Conservation (phyloP, 2,329 filamentous ascomycete genomes). For the Achaetomium macrosporum region DNA sequence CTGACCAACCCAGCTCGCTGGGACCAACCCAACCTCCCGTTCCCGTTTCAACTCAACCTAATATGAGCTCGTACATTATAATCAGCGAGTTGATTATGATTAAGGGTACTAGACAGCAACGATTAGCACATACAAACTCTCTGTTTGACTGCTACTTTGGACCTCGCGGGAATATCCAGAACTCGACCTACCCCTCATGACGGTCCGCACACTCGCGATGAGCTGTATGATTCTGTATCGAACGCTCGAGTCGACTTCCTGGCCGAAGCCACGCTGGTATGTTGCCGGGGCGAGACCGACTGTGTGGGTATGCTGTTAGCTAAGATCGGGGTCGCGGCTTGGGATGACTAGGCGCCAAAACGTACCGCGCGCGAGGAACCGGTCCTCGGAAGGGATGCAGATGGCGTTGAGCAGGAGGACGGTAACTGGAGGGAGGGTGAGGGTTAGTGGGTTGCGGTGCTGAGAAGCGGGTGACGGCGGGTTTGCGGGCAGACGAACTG, state of each 20-base stretch:
- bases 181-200: conserved; percentile 70
- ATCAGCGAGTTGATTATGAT: conserved; percentile 79
- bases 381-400: conserved; percentile 71
- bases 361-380: conserved; percentile 71
- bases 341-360: conserved; percentile 14
- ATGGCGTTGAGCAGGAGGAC: conserved; percentile 86
- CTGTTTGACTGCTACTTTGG: neutral
- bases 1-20: too few species aligned
- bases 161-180: conserved; percentile 36
- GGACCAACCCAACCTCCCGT: too few species aligned
- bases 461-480: neutral
- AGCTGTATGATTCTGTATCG: conserved; percentile 85
- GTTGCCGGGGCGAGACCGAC: conserved; percentile 73
- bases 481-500: conserved; percentile 17
- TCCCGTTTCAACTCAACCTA: conserved; percentile 52
- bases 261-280: conserved; percentile 73
- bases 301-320: conserved; percentile 50
- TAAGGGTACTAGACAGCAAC: conserved; percentile 59
- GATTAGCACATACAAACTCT: neutral
- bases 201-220: conserved; percentile 80
- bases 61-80: conserved; percentile 73
- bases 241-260: conserved; percentile 66
- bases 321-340: neutral
- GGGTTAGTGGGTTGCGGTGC: neutral
- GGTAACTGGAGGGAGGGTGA: conserved; percentile 50